phyloP scores from a whole-genome alignment of 208 protist genomes.

The Leishmania arabica region DNA sequence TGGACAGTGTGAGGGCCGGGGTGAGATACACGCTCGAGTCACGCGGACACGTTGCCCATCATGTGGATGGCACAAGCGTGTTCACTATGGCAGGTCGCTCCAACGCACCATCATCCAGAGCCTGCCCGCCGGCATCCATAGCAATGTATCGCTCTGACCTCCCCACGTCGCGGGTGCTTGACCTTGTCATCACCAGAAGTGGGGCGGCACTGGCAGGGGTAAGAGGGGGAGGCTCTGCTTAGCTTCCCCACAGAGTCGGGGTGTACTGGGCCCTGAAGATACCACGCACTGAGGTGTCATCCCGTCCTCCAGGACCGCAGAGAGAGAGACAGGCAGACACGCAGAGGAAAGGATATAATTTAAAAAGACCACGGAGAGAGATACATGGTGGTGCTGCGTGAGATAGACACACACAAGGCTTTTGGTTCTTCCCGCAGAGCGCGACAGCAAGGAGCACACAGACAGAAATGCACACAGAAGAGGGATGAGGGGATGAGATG shows the following conservation, averaged over 20 bases:
- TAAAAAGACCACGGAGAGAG: background rate
- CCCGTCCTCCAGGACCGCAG: background rate
- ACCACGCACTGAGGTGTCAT: too few relatives aligned
- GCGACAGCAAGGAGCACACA: background rate
- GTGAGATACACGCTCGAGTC: background rate
- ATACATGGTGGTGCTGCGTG: background rate
- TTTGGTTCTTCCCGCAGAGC: background rate
- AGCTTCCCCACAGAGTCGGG: background rate
- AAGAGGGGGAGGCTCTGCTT: background rate
- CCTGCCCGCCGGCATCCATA: background rate
- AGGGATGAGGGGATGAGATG: background rate
- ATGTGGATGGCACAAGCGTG: background rate
- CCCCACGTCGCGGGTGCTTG: background rate
- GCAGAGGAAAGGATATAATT: background rate
- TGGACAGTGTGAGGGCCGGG: background rate
- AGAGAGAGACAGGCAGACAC: background rate
- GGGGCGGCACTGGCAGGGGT: background rate
- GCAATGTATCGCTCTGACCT: background rate
- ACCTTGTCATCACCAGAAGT: background rate
- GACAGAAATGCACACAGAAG: background rate
- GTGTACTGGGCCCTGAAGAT: too few relatives aligned
- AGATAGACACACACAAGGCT: background rate
- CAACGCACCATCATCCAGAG: background rate
- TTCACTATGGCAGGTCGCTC: background rate
- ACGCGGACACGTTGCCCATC: background rate